Base-by-base conservation (phyloP, 108 stramenopile species). In the Skeletonema grethae region DNA sequence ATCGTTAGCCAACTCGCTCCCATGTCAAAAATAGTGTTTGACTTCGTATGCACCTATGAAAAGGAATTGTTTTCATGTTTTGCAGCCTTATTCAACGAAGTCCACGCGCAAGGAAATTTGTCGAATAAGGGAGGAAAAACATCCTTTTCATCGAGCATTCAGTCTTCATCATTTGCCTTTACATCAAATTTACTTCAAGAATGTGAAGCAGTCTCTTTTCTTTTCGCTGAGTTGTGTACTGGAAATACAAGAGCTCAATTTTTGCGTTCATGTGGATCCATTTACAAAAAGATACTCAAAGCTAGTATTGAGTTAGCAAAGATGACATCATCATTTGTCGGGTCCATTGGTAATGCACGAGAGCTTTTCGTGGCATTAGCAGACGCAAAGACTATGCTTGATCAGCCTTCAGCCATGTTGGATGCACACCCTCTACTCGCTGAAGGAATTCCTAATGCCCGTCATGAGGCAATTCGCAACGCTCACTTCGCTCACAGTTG, bases 401-500 rank as follows among this genome's bases (percentile, higher is more conserved):
- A 72, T 31, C 63, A 71, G 56, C 73, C 77, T 43, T 30, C 77
- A 9, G 41, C 72, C 2, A 79, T 70, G 72, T 53, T 79, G 28
- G 62, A 71, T 50, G 55, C 63, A 2, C 71, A 83, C 62, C 82
- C 85, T 30, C 32, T 82, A 16, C 80, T 85, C 45, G 67, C 65
- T 8, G 85, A 84, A 35, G 85, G 87, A 6, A 60, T 91, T 32
- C 88, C 86, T 0, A 86, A 85, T 50, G 86, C 86, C 6, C 83
- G 80, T 30, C 90, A 91, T 60, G 85, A 91, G 41, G 88, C 88
- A 16, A 84, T 88, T 35, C 69, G 85, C 9, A 87, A 86, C 57
- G 72, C 86, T 13, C 75, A 84, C 70, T 87, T 67, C 57, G 86
- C 85, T 31, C 72, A 69, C 32, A 75, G 83, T n/a, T 88, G 88